Evolutionary conservation across 192 early-diverging fungal genomes (phyloP).

Genomic region (Chytriomyces sp.): DNA sequence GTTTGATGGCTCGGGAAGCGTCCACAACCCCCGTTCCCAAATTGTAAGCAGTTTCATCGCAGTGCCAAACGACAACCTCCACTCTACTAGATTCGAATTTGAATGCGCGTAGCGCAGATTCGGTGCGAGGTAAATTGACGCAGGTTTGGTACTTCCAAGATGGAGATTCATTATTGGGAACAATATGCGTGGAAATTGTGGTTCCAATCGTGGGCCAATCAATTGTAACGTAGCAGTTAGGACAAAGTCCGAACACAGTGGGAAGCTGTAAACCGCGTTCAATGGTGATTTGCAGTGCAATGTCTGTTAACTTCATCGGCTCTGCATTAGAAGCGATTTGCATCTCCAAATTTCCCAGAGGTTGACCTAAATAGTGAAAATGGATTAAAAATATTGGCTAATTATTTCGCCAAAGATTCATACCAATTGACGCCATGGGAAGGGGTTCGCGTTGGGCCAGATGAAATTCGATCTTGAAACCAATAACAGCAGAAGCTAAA

Average conservation of each 20-base stretch:
- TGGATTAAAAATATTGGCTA: too few species aligned
- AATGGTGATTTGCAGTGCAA: constrained; percentile 36
- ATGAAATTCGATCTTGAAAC: background rate
- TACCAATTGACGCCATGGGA: too few species aligned
- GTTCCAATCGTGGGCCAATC: constrained; percentile 6
- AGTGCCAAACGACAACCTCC: constrained; percentile 33
- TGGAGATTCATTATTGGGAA: constrained; percentile 17
- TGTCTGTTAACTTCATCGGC: too few species aligned
- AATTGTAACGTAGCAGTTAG: constrained; percentile 33
- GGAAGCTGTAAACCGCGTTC: constrained; percentile 37
- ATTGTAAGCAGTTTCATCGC: background rate
- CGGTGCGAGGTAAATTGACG: constrained; percentile 8
- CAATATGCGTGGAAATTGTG: background rate
- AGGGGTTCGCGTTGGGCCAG: background rate
- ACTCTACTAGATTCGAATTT: constrained; percentile 18
- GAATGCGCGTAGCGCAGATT: constrained; percentile 15
- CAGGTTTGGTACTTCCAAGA: constrained; percentile 19
- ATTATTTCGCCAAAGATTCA: too few species aligned
- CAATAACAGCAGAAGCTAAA: constrained; percentile 11
- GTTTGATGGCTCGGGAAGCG: background rate
- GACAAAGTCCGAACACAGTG: constrained; percentile 17
- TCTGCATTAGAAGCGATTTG: too few species aligned
- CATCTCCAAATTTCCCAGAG: too few species aligned
- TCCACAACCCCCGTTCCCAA: background rate
- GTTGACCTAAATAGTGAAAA: too few species aligned